A percentile compares a stretch with the other conserved stretches of the same genome.
Conservation (phyloP, 495 filamentous ascomycete species). For the Thermochaetoides thermophila region DNA sequence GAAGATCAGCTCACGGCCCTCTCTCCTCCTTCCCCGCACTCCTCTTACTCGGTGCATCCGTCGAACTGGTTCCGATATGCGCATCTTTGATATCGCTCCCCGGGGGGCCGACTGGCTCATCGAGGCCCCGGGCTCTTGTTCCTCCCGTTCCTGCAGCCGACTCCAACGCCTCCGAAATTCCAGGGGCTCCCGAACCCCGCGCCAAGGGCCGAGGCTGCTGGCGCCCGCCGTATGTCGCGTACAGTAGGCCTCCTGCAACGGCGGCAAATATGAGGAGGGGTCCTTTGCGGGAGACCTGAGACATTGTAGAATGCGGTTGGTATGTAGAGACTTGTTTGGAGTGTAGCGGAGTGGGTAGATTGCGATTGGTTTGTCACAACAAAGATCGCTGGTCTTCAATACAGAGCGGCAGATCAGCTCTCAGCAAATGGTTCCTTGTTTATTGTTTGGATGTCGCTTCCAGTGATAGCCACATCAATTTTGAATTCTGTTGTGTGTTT, state of each 20-base stretch:
- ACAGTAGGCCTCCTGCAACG: constrained; percentile 10
- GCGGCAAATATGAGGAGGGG: constrained; percentile 6
- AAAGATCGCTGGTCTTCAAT: too few species aligned
- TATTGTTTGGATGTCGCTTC: too few species aligned
- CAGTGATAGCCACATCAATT: too few species aligned
- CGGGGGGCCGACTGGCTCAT: background rate
- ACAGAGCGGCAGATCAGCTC: too few species aligned
- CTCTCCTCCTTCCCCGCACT: too few species aligned
- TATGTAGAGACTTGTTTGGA: too few species aligned
- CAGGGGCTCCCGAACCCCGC: background rate
- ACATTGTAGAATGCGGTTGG: constrained; percentile 2
- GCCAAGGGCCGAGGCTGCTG: constrained; percentile 9
- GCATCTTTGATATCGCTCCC: constrained; percentile 8
- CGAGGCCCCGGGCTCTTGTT: constrained; percentile 1
- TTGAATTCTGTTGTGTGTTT: too few species aligned
- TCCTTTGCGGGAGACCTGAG: constrained; percentile 8
- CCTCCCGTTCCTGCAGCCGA: constrained; percentile 8
- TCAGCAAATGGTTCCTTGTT: too few species aligned
- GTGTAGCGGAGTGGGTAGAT: too few species aligned
- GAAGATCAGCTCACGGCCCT: too few species aligned
- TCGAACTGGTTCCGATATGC: background rate
- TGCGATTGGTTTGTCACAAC: too few species aligned
- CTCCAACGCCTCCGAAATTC: constrained; percentile 13
- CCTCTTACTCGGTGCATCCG: too few species aligned
- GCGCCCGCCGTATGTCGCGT: constrained; percentile 12